Conservation (phyloP, 2,329 filamentous ascomycete genomes). For the Penicillium sp. region DNA sequence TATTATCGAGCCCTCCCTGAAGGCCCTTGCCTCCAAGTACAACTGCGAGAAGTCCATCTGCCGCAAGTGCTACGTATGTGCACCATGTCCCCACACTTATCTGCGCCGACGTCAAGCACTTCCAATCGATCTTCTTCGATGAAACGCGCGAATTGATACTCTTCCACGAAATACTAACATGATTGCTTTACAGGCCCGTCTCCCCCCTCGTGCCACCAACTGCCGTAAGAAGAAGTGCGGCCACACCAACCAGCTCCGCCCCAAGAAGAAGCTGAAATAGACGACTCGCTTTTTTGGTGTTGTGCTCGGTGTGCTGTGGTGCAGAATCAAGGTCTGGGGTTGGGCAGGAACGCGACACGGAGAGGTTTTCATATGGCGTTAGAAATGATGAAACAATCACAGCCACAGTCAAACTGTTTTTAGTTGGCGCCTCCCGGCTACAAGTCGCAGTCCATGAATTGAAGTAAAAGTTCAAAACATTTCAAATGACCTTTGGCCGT, state of each 20-base stretch:
- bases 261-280: constrained; percentile 99
- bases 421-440: constrained; percentile 39
- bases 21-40: constrained; percentile 98
- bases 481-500: constrained; percentile 16
- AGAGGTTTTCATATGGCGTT: constrained; percentile 42
- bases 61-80: constrained; percentile 99
- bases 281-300: constrained; percentile 45
- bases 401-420: constrained; percentile 40
- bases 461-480: constrained; percentile 40
- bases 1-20: constrained; percentile 98
- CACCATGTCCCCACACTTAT: neutral
- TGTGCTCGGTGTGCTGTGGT: constrained; percentile 47
- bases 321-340: constrained; percentile 32
- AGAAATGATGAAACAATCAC: constrained; percentile 42
- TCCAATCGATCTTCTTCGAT: neutral
- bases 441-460: constrained; percentile 40
- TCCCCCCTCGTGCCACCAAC: constrained; percentile 98
- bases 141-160: no score
- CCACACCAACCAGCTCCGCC: constrained; percentile 99
- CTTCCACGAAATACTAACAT: constrained; percentile 1
- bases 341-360: constrained; percentile 39
- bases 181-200: constrained; percentile 61
- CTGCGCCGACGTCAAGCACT: neutral
- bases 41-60: constrained; percentile 99
- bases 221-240: constrained; percentile 99